Evolutionary conservation across 2,329 filamentous ascomycete species (phyloP).

Genomic region (Diplocarpon mali): DNA sequence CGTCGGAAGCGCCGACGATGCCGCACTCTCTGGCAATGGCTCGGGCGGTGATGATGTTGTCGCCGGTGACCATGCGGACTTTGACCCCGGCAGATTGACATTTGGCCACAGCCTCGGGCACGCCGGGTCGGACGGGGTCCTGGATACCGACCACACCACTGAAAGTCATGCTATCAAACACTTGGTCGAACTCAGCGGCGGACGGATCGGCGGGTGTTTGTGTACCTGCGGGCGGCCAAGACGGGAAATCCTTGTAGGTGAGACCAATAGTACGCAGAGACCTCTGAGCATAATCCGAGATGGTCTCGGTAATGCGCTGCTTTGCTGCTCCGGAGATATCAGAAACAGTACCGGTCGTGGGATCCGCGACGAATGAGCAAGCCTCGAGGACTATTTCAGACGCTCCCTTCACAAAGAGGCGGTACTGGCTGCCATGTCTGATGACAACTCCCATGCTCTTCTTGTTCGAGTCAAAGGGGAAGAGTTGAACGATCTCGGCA

Average conservation of each 20-base stretch:
- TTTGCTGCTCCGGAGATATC: constrained; percentile 1
- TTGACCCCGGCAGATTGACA: constrained; percentile 59
- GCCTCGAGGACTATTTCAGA: constrained; percentile 38
- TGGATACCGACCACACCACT: constrained; percentile 63
- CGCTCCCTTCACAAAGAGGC: constrained; percentile 41
- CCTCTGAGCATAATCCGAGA: constrained; percentile 50
- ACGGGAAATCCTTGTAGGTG: constrained; percentile 60
- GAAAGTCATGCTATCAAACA: constrained; percentile 64
- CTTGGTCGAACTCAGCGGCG: constrained; percentile 52
- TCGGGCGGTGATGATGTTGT: constrained; percentile 60
- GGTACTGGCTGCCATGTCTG: constrained; percentile 35
- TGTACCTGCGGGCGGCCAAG: constrained; percentile 52
- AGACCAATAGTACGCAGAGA: constrained; percentile 70
- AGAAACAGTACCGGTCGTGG: constrained; percentile 41
- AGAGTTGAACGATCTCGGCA: constrained; percentile 42
- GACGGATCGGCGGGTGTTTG: constrained; percentile 43
- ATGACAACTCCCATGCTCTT: constrained; percentile 63
- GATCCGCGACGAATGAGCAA: constrained; percentile 41
- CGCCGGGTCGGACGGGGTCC: constrained; percentile 58
- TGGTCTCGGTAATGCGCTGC: constrained; percentile 38
- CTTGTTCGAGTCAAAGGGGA: constrained; percentile 31
- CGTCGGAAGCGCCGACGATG: constrained; percentile 31
- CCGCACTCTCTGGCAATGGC: constrained; percentile 67
- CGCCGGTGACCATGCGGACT: constrained; percentile 65
- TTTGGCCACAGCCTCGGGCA: constrained; percentile 53